These are phyloP conservation scores for Boletus sensibilis DNA, from an alignment of 768 basidiomycete genomes.

Conservation along the genomic window DNA sequence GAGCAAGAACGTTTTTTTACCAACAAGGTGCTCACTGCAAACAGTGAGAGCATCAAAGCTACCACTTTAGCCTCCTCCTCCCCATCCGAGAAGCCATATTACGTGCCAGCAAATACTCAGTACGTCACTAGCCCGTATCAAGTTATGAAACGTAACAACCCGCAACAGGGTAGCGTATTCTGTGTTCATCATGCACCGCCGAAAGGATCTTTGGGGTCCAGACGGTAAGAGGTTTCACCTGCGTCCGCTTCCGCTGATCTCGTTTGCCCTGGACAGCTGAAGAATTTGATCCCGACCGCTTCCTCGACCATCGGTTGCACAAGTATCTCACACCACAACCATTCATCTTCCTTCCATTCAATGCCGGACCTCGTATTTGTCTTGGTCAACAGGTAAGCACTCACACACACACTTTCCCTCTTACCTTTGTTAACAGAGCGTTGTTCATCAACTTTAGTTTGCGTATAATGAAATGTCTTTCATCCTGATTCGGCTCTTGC, in stretches of 20 bases:
- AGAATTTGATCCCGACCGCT: constrained; percentile 71
- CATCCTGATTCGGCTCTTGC: constrained; percentile 61
- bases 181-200: constrained; percentile 63
- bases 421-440: not conserved
- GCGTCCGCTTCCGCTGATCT: not conserved
- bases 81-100: constrained; percentile 23
- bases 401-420: not conserved
- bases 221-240: constrained; percentile 44
- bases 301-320: constrained; percentile 61
- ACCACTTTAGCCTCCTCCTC: constrained; percentile 43
- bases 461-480: constrained; percentile 63
- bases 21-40: not conserved
- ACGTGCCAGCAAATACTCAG: constrained; percentile 42
- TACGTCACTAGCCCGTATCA: not conserved
- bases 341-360: constrained; percentile 71
- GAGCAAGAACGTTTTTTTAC: not conserved
- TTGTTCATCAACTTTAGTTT: constrained; percentile 34
- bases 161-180: constrained; percentile 46
- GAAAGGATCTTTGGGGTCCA: constrained; percentile 68
- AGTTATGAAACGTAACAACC: not conserved
- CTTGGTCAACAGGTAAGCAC: constrained; percentile 53
- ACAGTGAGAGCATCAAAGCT: constrained; percentile 46
- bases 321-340: constrained; percentile 62
- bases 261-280: constrained; percentile 41
- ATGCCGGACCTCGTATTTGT: constrained; percentile 55